Base-by-base conservation (phyloP, 352 stramenopile genomes). In the Globisporangium solare region DNA sequence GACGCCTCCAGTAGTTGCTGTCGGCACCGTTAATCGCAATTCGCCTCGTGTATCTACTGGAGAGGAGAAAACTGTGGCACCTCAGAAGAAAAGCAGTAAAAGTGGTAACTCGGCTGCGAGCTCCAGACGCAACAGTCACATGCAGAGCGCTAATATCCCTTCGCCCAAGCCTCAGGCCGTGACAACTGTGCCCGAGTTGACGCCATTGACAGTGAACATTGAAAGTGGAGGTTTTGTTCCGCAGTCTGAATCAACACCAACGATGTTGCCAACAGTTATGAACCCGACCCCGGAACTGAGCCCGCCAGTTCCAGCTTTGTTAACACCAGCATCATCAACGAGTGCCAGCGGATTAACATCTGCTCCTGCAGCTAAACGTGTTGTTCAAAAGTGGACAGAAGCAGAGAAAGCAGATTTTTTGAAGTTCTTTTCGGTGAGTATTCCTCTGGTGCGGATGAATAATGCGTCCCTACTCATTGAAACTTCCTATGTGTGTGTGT, bases 301-400 rank as follows among this genome's bases (percentile, higher is more conserved):
- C 27, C 27, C 27, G 7, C 27, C 35, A 2, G 17, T 24, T 22
- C 37, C 6, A 10, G n/a, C 39, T 20, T 14, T 56, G 11, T 43
- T n/a, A 10, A 20, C 50, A 20, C 14, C 51, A 35, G 27, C 31
- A 21, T 24, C 50, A 41, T 40, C 55, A 2, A 55, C 24, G 11
- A 43, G n/a, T 5, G 35, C 13, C 22, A 22, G 14, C 10, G 21
- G 27, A 8, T 57, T 57, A 27, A 63, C 50, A 47, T 53, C 56
- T 3, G 58, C 61, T 35, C 79, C 76, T 20, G 60, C 71, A 1
- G 27, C 27, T 35, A 95, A 94, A 49, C 83, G 84, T 39, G 81
- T 93, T 42, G 86, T 95, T 45, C 87, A 96, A 49, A 97, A 96
- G 56, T 97, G 88, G 88, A 96, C 88, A 0, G 83, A 94, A 54